Evolutionary conservation across 768 basidiomycete genomes (phyloP).

Genomic region (Lentinus brumalis): DNA sequence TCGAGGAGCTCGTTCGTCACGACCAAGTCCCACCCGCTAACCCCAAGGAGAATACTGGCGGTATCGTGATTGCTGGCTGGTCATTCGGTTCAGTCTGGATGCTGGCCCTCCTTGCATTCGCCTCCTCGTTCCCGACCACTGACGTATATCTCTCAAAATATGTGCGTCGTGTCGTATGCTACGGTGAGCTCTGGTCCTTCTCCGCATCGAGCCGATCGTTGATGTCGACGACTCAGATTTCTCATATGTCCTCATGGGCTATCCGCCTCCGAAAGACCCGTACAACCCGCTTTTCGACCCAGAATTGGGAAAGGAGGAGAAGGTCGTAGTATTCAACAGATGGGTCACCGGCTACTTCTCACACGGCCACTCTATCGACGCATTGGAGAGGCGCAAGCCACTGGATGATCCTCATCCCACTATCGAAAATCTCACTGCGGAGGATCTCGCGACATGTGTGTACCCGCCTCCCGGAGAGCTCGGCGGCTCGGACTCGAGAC

Average conservation of each 20-base stretch:
- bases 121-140: not conserved
- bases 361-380: constrained; percentile 4
- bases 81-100: constrained; percentile 7
- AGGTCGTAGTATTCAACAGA: not conserved
- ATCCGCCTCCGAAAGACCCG: not conserved
- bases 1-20: not conserved
- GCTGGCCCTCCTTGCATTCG: constrained; percentile 10
- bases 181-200: not conserved
- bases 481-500: not conserved
- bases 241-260: constrained; percentile 2
- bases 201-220: not conserved
- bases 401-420: constrained; percentile 6
- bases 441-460: constrained; percentile 2
- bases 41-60: not conserved
- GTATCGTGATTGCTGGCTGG: constrained; percentile 16
- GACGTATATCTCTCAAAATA: constrained; percentile 2
- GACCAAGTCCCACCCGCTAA: not conserved
- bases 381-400: constrained; percentile 1
- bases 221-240: not conserved
- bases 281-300: constrained; percentile 6
- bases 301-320: not conserved
- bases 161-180: constrained; percentile 2
- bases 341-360: constrained; percentile 15
- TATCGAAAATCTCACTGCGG: not conserved
- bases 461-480: not conserved